Evolutionary conservation across 306 rosid genomes (phyloP), one percentile per base, ranked within the genome.

Genomic region (Trifolium subterraneum): DNA sequence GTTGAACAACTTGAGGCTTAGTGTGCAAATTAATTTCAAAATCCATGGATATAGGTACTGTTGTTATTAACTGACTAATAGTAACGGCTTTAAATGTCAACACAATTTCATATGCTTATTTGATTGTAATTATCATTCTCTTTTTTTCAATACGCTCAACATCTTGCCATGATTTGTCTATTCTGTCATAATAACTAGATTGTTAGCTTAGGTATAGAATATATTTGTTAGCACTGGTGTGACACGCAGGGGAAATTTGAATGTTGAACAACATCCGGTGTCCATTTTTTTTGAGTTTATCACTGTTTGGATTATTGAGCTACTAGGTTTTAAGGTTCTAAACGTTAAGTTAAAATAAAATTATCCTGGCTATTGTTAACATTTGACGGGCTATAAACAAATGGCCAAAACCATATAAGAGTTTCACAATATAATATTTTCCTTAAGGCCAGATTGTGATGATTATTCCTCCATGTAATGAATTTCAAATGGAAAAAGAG

Each of bases 41-140:
- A 73, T 52, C 79, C 64, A 91, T 91, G 97, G 94, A 87, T 74
- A 89, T 84, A 79, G 90, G 97, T 91, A 79, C 58, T 63, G 20
- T 63, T n/a, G 23, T 42, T 62, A 50, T 64, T 23, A 31, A 5
- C 72, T 12, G 25, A 52, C 22, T 11, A 23, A 20, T 18, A 60
- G 18, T 11, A 23, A 20, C 15, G 61, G 38, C 12, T 14, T 27
- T 80, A 44, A 58, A 20, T 74, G 55, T 42, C 15, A 58, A n/a
- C 20, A 59, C 38, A 54, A 33, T 73, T 70, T 60, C 35, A 42
- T 12, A 14, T 64, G 42, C 69, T 56, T 64, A 25, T 71, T 68
- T n/a, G 45, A 60, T 59, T 58, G 64, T 41, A 70, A 64, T 60
- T 65, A 23, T 44, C 42, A 18, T 11, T 71, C 62, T 71, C 42